A percentile compares a stretch with the other conserved stretches of the same genome.
Conservation (phyloP, 306 rosid genomes). For the Gastrolobium bilobum region DNA sequence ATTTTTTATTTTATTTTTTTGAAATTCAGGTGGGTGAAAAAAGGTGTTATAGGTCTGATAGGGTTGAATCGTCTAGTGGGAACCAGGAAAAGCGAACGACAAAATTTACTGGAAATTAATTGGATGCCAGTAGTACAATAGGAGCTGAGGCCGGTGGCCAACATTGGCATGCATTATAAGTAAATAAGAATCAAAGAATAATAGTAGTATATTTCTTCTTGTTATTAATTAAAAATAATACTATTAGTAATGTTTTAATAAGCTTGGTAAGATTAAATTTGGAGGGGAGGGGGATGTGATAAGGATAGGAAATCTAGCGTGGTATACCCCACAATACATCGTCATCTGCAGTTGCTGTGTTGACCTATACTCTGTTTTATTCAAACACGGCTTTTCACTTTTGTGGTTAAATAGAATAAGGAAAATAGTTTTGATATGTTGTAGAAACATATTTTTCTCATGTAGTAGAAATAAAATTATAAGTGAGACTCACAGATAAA, state of each 20-base stretch:
- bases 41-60: not conserved
- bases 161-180: not conserved
- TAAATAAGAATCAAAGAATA: not conserved
- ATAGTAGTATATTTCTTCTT: not conserved
- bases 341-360: constrained; percentile 18
- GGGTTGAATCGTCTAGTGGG: not conserved
- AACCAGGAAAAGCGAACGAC: not conserved
- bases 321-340: not conserved
- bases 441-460: too few relatives aligned
- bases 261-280: constrained; percentile 22
- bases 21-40: not conserved
- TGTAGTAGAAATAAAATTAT: too few relatives aligned
- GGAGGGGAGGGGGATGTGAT: constrained; percentile 13
- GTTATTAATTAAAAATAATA: not conserved
- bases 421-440: too few relatives aligned
- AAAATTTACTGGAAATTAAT: not conserved
- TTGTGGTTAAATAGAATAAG: not conserved
- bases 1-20: not conserved
- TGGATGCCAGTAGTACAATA: not conserved
- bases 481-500: too few relatives aligned
- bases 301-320: not conserved
- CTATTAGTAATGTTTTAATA: not conserved
- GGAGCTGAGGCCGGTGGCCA: not conserved
- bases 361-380: not conserved
- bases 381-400: constrained; percentile 47